Evolutionary conservation across 495 filamentous ascomycete genomes (phyloP).

Genomic region (Tuber umbilicatum): DNA sequence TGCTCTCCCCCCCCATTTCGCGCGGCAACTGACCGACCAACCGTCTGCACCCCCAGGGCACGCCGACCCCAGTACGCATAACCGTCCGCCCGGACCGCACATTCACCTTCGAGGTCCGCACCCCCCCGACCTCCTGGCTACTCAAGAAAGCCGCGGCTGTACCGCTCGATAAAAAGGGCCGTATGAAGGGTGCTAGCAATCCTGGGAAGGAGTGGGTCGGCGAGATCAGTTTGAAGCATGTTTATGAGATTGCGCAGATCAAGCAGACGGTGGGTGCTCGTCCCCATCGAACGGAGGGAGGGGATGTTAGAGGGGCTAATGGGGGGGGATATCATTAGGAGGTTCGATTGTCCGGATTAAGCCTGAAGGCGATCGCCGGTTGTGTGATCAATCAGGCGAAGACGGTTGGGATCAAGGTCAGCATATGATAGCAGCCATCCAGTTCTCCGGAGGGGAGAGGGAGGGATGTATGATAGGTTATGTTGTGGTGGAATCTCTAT

Average conservation of each 20-base stretch:
- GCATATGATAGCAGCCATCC: constrained; percentile 48
- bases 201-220: constrained; percentile 76
- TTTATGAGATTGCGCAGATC: constrained; percentile 97
- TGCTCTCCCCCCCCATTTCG: not conserved
- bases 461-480: not conserved
- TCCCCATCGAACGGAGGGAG: not conserved
- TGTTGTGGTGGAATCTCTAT: not conserved
- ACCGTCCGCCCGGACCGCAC: constrained; percentile 89
- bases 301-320: not conserved
- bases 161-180: constrained; percentile 62
- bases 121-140: constrained; percentile 82
- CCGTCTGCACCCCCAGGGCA: constrained; percentile 48
- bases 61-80: constrained; percentile 81
- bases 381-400: constrained; percentile 80
- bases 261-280: constrained; percentile 55
- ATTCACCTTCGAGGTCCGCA: constrained; percentile 89
- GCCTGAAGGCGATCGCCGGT: constrained; percentile 73
- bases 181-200: constrained; percentile 67
- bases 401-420: constrained; percentile 77
- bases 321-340: constrained; percentile 49
- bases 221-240: constrained; percentile 81
- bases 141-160: constrained; percentile 77
- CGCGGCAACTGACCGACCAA: not conserved
- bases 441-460: not conserved
- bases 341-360: constrained; percentile 69